phyloP scores from a whole-genome alignment of 306 rosid species.

The Nissolia schottii region DNA sequence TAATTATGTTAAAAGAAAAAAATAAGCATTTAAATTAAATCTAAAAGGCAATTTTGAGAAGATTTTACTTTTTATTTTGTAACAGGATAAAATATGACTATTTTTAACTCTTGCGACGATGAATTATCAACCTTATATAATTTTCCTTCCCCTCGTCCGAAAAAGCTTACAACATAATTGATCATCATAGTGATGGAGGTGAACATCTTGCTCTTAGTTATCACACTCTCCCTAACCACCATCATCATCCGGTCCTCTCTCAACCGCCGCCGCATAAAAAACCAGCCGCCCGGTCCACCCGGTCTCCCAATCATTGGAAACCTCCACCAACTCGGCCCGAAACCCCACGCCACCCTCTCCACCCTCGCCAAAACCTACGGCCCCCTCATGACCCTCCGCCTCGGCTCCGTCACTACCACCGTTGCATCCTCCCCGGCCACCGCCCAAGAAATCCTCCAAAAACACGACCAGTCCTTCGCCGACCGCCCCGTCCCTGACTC shows the following conservation, averaged over 20 bases:
- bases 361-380: conserved; percentile 38
- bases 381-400: conserved; percentile 49
- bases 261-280: background rate
- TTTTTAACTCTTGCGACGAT: too few species aligned
- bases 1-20: too few species aligned
- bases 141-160: background rate
- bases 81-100: too few species aligned
- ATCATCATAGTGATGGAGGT: conserved; percentile 43
- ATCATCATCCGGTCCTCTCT: conserved; percentile 1
- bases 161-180: background rate
- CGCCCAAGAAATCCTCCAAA: conserved; percentile 56
- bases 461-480: conserved; percentile 41
- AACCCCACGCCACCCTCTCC: conserved; percentile 43
- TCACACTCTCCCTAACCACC: background rate
- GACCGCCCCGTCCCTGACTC: conserved; percentile 45
- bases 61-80: too few species aligned
- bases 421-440: conserved; percentile 42
- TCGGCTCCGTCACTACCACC: conserved; percentile 38
- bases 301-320: conserved; percentile 48
- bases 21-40: too few species aligned
- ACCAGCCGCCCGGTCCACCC: conserved; percentile 49
- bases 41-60: too few species aligned
- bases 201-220: conserved; percentile 19
- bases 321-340: conserved; percentile 50
- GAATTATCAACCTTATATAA: background rate